Evolutionary conservation across 371 early-diverging fungal species (phyloP).

Genomic region (Capniomyces stellatus): DNA sequence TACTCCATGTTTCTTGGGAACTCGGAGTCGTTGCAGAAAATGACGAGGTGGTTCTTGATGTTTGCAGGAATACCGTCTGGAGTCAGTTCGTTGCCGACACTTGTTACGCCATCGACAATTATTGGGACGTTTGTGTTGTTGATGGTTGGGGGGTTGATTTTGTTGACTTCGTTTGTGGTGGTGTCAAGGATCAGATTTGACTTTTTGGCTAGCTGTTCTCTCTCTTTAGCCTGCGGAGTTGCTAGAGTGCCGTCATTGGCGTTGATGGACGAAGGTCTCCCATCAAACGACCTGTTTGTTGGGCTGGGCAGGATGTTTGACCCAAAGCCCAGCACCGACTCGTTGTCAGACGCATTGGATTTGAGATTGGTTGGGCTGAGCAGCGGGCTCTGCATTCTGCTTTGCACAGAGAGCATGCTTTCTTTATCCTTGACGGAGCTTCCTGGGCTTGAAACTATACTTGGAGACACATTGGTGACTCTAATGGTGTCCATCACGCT

Average conservation of each 20-base stretch:
- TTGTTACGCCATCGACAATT: not conserved
- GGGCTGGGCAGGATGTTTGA: not conserved
- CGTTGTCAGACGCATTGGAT: not conserved
- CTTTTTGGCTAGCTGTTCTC: too few species aligned
- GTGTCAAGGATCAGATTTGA: too few species aligned
- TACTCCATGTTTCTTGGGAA: slow-evolving; percentile 31
- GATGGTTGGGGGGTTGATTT: not conserved
- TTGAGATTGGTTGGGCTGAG: not conserved
- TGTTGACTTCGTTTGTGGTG: not conserved
- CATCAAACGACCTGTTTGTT: not conserved
- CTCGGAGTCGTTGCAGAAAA: slow-evolving; percentile 24
- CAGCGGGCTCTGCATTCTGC: not conserved
- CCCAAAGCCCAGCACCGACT: not conserved
- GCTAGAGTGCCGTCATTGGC: too few species aligned
- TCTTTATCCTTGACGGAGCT: too few species aligned
- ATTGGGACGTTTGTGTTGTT: not conserved
- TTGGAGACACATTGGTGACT: slow-evolving; percentile 4
- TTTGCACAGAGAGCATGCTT: slow-evolving; percentile 4
- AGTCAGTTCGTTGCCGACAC: not conserved
- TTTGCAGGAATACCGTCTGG: slow-evolving; percentile 16
- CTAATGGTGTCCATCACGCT: slow-evolving; percentile 24
- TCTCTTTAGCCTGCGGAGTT: too few species aligned
- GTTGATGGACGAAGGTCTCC: not conserved
- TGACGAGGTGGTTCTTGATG: slow-evolving; percentile 24
- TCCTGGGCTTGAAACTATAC: not conserved